Base-by-base conservation (phyloP, 1,139 yeast genomes). In the Nakaseomyces glabratus region DNA sequence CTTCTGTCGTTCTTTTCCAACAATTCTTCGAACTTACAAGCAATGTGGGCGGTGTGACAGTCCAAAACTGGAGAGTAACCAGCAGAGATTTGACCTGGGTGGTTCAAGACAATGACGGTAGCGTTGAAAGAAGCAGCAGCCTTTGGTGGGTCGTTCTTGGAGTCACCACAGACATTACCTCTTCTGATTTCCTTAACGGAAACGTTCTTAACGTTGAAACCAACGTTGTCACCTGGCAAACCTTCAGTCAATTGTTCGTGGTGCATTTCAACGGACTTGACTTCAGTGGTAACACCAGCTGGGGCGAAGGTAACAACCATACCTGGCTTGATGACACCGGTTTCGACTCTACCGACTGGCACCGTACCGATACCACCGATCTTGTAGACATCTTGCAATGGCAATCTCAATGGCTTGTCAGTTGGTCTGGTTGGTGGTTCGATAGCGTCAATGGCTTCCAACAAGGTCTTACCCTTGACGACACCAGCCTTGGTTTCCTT, bases 91-190 rank as follows among this genome's bases (percentile, higher is more conserved):
- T 81, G 90, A 76, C 93, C 93, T 58, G 93, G 93, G 69, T 82
- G 93, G 85, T 81, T 81, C 73, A 81, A 73, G 71, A 81, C 79
- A 63, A 81, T 81, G 57, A 81, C 90, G 69, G 82, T 90, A 64
- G 93, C 90, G 65, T 71, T 76, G 86, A 82, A 81, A 60, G 84
- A 77, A 52, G 72, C 82, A 67, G 77, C 66, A 61, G 74, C 93
- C 73, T 69, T 68, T 63, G 93, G 93, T 65, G 93, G 93, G 64
- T 82, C 93, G 78, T 80, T 78, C 82, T 82, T 82, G 69, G 93
- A 76, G 82, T 82, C 93, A 79, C 93, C 93, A 70, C 82, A 73
- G 59, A 81, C 93, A 84, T 82, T 81, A 74, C 93, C 93, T 76
- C 93, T 82, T 72, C 90, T 81, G 65, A 81, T 81, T 64, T 81